phyloP scores from a whole-genome alignment of 768 basidiomycete genomes.

The Phanerodontia chrysosporium region DNA sequence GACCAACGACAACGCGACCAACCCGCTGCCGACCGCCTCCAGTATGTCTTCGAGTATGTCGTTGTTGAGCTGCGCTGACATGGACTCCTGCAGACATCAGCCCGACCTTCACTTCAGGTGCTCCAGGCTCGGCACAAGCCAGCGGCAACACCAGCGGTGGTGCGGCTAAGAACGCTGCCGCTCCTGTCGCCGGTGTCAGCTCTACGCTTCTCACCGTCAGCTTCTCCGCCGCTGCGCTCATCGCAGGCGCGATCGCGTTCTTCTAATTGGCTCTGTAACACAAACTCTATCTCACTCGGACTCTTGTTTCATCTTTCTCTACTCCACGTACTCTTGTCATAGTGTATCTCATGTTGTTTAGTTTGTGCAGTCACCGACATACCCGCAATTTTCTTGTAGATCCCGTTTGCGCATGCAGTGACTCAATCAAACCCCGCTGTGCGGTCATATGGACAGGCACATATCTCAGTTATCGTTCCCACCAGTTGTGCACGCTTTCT shows the following conservation, averaged over 20 bases:
- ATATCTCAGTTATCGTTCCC: too few relatives aligned
- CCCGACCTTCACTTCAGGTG: conserved; percentile 29
- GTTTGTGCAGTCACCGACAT: background rate
- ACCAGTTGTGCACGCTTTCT: too few relatives aligned
- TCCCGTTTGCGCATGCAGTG: background rate
- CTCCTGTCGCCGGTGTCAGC: conserved; percentile 18
- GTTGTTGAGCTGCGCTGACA: conserved; percentile 51
- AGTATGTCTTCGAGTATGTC: conserved; percentile 4
- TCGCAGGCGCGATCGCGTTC: background rate
- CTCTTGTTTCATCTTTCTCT: background rate
- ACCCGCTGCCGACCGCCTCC: conserved; percentile 40
- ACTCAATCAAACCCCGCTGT: background rate
- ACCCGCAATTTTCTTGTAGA: background rate
- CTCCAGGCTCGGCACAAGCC: conserved; percentile 30
- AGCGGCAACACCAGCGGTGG: conserved; percentile 22
- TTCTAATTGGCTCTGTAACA: background rate
- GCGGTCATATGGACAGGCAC: too few relatives aligned
- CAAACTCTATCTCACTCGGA: background rate
- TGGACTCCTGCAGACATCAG: conserved; percentile 34
- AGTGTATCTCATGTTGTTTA: background rate
- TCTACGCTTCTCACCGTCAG: conserved; percentile 7
- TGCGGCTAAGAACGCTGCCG: conserved; percentile 11
- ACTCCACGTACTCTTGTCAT: background rate
- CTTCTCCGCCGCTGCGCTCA: conserved; percentile 4
- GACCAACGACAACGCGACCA: conserved; percentile 68